Percentiles rank a stretch among this genome's conserved stretches.
Conservation (phyloP, 2,329 filamentous ascomycete genomes). For the Alternaria sp. region DNA sequence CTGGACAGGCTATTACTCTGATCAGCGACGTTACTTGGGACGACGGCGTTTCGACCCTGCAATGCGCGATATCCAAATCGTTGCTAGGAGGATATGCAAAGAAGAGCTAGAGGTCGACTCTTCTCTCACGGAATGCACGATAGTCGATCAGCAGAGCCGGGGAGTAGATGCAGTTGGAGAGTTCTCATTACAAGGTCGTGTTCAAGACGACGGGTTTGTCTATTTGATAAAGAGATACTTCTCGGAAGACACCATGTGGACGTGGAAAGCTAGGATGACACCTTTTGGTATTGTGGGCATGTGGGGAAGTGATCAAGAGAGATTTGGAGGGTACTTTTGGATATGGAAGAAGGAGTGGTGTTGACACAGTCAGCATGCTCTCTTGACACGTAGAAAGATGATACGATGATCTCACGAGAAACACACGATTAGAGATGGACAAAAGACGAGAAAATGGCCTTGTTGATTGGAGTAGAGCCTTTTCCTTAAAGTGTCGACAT, state of each 20-base stretch:
- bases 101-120: neutral
- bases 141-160: conserved; percentile 18
- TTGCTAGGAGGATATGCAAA: conserved; percentile 4
- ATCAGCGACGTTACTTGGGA: conserved; percentile 14
- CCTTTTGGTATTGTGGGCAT: conserved; percentile 37
- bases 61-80: conserved; percentile 24
- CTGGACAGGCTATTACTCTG: conserved; percentile 31
- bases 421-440: neutral
- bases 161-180: conserved; percentile 25
- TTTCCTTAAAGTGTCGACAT: neutral
- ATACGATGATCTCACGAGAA: neutral
- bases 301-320: conserved; percentile 17
- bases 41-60: conserved; percentile 16
- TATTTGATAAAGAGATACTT: conserved; percentile 26
- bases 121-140: neutral
- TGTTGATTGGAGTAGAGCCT: neutral
- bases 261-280: conserved; percentile 27
- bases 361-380: neutral
- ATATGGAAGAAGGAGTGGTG: conserved; percentile 39
- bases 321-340: conserved; percentile 37
- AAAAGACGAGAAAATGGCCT: neutral
- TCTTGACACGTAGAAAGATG: neutral
- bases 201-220: conserved; percentile 26
- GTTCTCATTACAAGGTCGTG: conserved; percentile 24
- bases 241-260: conserved; percentile 12